Conservation (phyloP, 2,329 filamentous ascomycete genomes). For the Arachnomyces sp. region DNA sequence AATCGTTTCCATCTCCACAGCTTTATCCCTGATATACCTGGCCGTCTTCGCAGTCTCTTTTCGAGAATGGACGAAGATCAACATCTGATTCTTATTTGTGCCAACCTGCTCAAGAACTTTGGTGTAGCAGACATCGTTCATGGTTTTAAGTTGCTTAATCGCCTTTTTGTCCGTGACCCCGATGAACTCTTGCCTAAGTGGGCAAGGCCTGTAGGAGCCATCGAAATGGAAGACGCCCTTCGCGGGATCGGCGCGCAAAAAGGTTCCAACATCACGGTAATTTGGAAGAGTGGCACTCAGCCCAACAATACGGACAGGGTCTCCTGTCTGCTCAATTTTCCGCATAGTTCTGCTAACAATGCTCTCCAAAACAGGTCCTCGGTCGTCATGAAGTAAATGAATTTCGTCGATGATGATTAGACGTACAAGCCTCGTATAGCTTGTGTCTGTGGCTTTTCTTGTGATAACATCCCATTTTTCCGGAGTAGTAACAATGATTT, state of each 20-base stretch:
- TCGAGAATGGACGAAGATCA: constrained; percentile 96
- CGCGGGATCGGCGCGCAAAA: constrained; percentile 76
- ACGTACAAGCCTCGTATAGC: constrained; percentile 94
- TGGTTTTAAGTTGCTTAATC: constrained; percentile 97
- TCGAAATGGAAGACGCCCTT: constrained; percentile 96
- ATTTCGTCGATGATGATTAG: constrained; percentile 97
- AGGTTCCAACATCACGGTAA: constrained; percentile 91
- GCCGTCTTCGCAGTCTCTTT: constrained; percentile 98
- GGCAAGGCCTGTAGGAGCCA: constrained; percentile 85
- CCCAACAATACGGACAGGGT: constrained; percentile 84
- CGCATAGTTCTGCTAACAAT: constrained; percentile 93
- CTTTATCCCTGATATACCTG: constrained; percentile 91
- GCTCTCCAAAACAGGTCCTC: constrained; percentile 92
- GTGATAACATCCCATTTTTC: constrained; percentile 99
- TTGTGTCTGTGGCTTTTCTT: constrained; percentile 90
- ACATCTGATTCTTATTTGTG: constrained; percentile 89
- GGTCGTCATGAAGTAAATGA: constrained; percentile 92
- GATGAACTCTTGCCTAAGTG: constrained; percentile 92
- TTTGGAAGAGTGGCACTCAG: constrained; percentile 94
- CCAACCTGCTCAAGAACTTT: constrained; percentile 97
- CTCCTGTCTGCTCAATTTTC: constrained; percentile 86
- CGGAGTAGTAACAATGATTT: constrained; percentile 95
- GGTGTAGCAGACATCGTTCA: constrained; percentile 98
- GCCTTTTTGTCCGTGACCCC: constrained; percentile 96
- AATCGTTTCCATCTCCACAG: constrained; percentile 93